Evolutionary conservation across 2,329 filamentous ascomycete genomes (phyloP).

Genomic region (Pseudodiploospora longispora): DNA sequence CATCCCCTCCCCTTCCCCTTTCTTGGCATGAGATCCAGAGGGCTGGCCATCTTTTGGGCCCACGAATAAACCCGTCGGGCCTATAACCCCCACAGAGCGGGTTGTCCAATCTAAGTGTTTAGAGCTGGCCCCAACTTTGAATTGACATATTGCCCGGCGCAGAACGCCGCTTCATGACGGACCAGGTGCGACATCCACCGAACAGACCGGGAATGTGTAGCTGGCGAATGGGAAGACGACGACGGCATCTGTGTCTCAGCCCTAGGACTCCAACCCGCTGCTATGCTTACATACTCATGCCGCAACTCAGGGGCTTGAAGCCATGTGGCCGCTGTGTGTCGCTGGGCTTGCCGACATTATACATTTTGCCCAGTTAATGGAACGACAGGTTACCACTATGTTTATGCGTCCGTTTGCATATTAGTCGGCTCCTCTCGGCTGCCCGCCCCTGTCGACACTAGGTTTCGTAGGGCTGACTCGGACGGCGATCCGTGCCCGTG

Average conservation of each 20-base stretch:
- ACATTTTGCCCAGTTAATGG: too few species aligned
- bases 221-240: slow-evolving; percentile 8
- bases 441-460: slow-evolving; percentile 10
- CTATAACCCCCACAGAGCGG: too few species aligned
- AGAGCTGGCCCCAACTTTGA: too few species aligned
- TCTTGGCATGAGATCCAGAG: too few species aligned
- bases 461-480: slow-evolving; percentile 16
- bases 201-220: slow-evolving; percentile 3
- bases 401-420: too few species aligned
- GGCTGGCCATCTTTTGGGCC: too few species aligned
- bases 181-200: slow-evolving; percentile 6
- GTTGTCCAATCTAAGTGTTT: too few species aligned
- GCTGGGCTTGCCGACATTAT: background rate
- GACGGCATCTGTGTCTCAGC: slow-evolving; percentile 7
- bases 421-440: background rate
- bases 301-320: slow-evolving; percentile 9
- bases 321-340: slow-evolving; percentile 2
- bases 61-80: too few species aligned
- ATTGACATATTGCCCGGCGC: slow-evolving; percentile 3
- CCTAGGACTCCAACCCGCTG: slow-evolving; percentile 6
- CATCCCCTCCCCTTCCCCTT: too few species aligned
- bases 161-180: slow-evolving; percentile 5
- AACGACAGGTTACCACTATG: too few species aligned
- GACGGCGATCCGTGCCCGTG: slow-evolving; percentile 9
- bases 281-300: slow-evolving; percentile 7